A percentile compares a stretch with the other conserved stretches of the same genome.
Evolutionary conservation across 2,329 filamentous ascomycete species (phyloP).

Genomic region (Calonectria pauciramosa): DNA sequence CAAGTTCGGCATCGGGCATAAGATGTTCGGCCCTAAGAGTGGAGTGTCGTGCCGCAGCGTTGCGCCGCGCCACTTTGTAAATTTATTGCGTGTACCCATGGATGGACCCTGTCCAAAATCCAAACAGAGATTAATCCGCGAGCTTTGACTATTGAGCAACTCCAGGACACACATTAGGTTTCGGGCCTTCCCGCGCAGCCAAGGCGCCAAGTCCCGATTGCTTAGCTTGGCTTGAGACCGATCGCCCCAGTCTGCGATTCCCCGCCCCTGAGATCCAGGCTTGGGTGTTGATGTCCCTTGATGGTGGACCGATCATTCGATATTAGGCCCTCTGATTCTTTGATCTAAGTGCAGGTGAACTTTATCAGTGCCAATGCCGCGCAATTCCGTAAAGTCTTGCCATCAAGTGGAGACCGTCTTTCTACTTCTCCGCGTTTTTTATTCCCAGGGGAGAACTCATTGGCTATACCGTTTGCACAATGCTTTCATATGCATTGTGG

Average conservation of each 20-base stretch:
- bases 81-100: neutral
- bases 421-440: neutral
- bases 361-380: neutral
- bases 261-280: neutral
- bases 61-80: neutral
- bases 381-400: neutral
- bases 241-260: neutral
- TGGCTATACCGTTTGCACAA: neutral
- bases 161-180: neutral
- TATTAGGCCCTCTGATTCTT: neutral
- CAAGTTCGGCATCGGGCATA: neutral
- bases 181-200: neutral
- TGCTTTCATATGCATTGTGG: neutral
- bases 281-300: neutral
- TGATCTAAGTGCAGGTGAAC: neutral
- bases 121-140: neutral
- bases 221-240: neutral
- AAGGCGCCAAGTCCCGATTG: neutral
- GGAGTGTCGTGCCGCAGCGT: neutral
- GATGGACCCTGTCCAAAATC: neutral
- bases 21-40: neutral
- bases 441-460: neutral
- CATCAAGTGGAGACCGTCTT: neutral
- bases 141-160: neutral
- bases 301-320: neutral